Conservation (phyloP, 192 early-diverging fungal genomes). For the Podila horticola region DNA sequence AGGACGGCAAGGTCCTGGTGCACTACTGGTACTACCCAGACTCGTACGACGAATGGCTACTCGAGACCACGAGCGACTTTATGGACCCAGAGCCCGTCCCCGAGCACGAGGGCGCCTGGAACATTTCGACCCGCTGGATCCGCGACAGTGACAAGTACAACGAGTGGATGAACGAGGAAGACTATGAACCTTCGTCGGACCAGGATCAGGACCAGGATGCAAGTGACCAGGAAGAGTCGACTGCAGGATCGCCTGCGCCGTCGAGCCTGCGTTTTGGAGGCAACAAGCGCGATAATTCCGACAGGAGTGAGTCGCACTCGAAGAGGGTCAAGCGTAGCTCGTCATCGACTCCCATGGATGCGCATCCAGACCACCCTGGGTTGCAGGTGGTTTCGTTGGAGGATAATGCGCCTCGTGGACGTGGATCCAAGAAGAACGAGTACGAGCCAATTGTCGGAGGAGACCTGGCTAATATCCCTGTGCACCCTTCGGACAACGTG, state of each 20-base stretch:
- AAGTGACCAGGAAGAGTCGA: constrained; percentile 36
- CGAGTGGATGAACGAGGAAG: constrained; percentile 91
- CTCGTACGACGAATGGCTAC: constrained; percentile 81
- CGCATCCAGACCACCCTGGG: constrained; percentile 52
- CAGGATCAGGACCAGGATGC: constrained; percentile 5
- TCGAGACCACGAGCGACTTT: constrained; percentile 66
- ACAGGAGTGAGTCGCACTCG: constrained; percentile 27
- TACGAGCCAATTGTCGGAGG: constrained; percentile 70
- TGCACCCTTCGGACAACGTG: constrained; percentile 5
- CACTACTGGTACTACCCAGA: constrained; percentile 89
- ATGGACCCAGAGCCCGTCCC: constrained; percentile 71
- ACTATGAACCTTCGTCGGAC: constrained; percentile 74
- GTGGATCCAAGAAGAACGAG: constrained; percentile 67
- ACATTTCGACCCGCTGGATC: constrained; percentile 77
- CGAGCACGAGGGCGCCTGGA: constrained; percentile 75
- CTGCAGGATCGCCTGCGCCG: constrained; percentile 34
- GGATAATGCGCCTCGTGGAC: constrained; percentile 56
- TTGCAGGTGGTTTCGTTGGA: constrained; percentile 63
- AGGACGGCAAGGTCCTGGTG: constrained; percentile 68
- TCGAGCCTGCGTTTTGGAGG: constrained; percentile 44
- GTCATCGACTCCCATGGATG: constrained; percentile 53
- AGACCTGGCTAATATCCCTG: constrained; percentile 70
- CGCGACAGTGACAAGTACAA: constrained; percentile 77
- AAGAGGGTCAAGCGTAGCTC: constrained; percentile 43
- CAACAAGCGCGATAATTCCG: constrained; percentile 41